phyloP scores from a whole-genome alignment of 2,329 filamentous ascomycete genomes.

The Colletotrichum chrysophilum region DNA sequence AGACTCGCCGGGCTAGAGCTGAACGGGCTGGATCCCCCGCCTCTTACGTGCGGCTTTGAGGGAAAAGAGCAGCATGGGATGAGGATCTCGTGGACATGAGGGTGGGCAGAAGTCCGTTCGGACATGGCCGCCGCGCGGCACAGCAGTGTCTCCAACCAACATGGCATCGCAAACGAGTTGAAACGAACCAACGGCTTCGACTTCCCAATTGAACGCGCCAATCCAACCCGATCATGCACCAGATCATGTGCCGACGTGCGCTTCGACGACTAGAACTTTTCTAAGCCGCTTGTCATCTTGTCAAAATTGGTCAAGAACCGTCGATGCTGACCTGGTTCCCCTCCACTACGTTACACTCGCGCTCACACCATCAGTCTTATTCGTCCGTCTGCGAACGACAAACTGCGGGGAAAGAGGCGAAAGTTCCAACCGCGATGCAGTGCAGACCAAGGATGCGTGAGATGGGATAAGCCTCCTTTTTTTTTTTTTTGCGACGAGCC shows the following conservation, averaged over 20 bases:
- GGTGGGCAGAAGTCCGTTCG: background rate
- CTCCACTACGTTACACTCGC: conserved; percentile 16
- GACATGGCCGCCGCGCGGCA: background rate
- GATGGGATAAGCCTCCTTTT: background rate
- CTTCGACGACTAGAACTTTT: background rate
- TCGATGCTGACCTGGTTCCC: conserved; percentile 6
- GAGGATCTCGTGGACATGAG: background rate
- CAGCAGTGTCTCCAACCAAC: background rate
- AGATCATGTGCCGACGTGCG: conserved; percentile 7
- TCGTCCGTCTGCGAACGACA: background rate
- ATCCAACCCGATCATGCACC: background rate
- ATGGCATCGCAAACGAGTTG: background rate
- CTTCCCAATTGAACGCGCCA: background rate
- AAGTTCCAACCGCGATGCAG: background rate
- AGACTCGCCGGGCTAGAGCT: background rate
- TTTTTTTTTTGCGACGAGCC: background rate
- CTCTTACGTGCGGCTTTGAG: background rate
- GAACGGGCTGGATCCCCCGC: background rate
- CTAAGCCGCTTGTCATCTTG: background rate
- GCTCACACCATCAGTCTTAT: conserved; percentile 6
- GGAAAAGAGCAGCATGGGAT: background rate
- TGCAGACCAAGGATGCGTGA: background rate
- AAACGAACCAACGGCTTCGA: background rate
- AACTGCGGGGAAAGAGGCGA: conserved; percentile 18
- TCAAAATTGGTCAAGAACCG: background rate